Evolutionary conservation across 1,284 basidiomycete species (phyloP).

Genomic region (Cutaneotrichosporon curvatum): DNA sequence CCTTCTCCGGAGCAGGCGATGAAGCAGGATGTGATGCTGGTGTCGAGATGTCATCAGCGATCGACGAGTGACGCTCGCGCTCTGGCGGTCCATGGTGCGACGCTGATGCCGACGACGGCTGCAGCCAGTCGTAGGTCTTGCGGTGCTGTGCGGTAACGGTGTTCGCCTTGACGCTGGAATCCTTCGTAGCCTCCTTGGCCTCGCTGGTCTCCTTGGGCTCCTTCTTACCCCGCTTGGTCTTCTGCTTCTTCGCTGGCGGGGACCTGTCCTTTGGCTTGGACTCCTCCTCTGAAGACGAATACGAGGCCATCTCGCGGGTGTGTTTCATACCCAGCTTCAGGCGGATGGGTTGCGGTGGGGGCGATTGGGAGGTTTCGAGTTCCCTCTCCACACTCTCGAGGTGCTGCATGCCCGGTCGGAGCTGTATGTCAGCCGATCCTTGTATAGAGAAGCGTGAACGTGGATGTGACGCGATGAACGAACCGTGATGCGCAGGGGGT

Average conservation of each 20-base stretch:
- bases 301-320: constrained; percentile 11
- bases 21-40: too few species aligned
- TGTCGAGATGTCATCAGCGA: too few species aligned
- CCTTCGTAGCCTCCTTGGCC: not conserved
- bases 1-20: constrained; percentile 6
- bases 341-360: constrained; percentile 33
- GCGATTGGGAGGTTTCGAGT: constrained; percentile 3
- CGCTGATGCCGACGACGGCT: constrained; percentile 31
- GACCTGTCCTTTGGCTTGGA: constrained; percentile 3
- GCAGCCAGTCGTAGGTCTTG: constrained; percentile 42
- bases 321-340: constrained; percentile 32
- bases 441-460: not conserved
- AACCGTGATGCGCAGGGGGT: constrained; percentile 3
- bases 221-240: constrained; percentile 1
- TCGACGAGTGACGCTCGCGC: constrained; percentile 8
- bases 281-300: constrained; percentile 34
- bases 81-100: constrained; percentile 38
- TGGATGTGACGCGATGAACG: too few species aligned
- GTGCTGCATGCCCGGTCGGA: constrained; percentile 7
- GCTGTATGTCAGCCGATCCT: constrained; percentile 1
- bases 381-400: not conserved
- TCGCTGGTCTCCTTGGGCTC: not conserved
- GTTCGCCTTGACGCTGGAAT: not conserved
- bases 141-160: constrained; percentile 17
- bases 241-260: constrained; percentile 12